Evolutionary conservation across 306 rosid genomes (phyloP).

Genomic region (Dalbergia cultrata): DNA sequence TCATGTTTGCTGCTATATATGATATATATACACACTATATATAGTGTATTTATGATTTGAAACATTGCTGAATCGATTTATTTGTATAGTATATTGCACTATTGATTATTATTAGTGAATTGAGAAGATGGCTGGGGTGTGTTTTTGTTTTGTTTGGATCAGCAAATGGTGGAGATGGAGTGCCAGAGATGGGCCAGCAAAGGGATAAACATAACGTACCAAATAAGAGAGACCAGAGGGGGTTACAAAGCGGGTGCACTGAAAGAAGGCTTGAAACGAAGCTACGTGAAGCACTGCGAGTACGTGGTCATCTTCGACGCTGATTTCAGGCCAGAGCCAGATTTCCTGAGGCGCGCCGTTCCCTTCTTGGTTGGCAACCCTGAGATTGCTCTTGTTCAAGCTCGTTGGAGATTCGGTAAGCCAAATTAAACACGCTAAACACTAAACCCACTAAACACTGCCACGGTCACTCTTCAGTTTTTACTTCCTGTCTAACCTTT

Average conservation of each 20-base stretch:
- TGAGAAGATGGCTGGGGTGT: no score
- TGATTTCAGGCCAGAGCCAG: slow-evolving; percentile 85
- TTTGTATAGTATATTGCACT: no score
- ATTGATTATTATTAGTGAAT: no score
- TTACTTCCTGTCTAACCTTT: no score
- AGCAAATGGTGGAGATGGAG: slow-evolving; percentile 91
- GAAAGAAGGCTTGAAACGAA: slow-evolving; percentile 82
- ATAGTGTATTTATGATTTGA: background rate
- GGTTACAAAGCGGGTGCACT: slow-evolving; percentile 94
- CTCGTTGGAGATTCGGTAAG: slow-evolving; percentile 96
- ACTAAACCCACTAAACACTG: no score
- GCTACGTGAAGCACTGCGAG: slow-evolving; percentile 86
- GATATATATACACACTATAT: no score
- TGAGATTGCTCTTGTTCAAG: slow-evolving; percentile 79
- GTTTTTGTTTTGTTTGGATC: background rate
- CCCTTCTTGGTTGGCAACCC: slow-evolving; percentile 83
- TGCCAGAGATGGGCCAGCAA: slow-evolving; percentile 88
- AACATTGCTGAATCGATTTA: no score
- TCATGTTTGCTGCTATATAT: background rate
- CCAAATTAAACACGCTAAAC: no score
- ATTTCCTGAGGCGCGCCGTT: slow-evolving; percentile 74
- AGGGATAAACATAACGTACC: slow-evolving; percentile 79
- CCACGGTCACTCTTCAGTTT: no score
- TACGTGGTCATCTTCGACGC: slow-evolving; percentile 88
- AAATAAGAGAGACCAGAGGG: slow-evolving; percentile 75